A percentile compares a stretch with the other conserved stretches of the same genome.
These are phyloP conservation scores for Cucumis cinereus DNA, from an alignment of 306 rosid species.

Conservation along the genomic window DNA sequence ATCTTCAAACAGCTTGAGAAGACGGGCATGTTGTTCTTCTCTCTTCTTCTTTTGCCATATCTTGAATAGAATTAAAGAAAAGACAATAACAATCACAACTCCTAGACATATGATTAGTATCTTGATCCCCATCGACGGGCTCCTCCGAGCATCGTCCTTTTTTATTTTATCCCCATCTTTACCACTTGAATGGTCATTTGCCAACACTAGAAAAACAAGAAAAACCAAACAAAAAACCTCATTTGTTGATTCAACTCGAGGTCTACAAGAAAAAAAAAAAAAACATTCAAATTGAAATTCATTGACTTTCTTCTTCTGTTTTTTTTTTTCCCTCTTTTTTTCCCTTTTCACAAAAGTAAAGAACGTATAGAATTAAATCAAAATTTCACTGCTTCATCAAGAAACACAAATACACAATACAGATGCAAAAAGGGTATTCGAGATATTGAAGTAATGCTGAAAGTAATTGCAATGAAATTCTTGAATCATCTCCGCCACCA, in stretches of 20 bases:
- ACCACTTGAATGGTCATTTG: constrained; percentile 28
- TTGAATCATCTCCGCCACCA: not conserved
- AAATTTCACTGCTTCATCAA: not conserved
- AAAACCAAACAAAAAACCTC: not conserved
- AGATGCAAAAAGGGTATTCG: not conserved
- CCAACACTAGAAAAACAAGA: constrained; percentile 17
- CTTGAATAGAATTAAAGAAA: constrained; percentile 40
- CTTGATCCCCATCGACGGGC: constrained; percentile 36
- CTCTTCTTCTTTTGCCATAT: constrained; percentile 84
- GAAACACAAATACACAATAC: not conserved
- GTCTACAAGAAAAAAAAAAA: not conserved
- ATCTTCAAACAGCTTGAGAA: constrained; percentile 78
- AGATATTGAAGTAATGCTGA: not conserved
- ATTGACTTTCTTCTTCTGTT: not conserved
- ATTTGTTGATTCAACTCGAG: not conserved
- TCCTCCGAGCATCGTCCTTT: constrained; percentile 14
- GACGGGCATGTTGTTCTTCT: constrained; percentile 76
- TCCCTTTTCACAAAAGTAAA: not conserved
- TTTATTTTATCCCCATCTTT: constrained; percentile 24
- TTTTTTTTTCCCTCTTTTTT: not conserved
- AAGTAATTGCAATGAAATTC: not conserved
- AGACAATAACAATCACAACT: constrained; percentile 28
- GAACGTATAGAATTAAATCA: not conserved
- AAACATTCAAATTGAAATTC: not conserved
- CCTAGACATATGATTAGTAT: constrained; percentile 33